Percentiles rank a stretch among this genome's conserved stretches.
phyloP scores from a whole-genome alignment of 2,329 filamentous ascomycete species.

The Aspergillus brasiliensis region DNA sequence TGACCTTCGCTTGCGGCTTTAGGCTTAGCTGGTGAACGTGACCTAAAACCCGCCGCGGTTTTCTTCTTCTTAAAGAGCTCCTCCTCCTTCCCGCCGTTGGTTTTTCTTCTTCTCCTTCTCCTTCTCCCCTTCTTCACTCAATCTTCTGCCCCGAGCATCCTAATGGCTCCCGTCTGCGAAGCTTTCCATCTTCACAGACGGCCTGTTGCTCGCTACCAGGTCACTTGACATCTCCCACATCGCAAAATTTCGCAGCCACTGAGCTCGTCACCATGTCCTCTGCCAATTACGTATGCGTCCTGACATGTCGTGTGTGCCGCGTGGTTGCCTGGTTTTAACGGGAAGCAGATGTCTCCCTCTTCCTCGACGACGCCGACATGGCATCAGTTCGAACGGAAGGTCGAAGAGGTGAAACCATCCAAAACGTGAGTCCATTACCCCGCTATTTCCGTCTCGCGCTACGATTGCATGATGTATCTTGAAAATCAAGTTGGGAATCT shows the following conservation, averaged over 20 bases:
- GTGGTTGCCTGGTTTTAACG: slow-evolving; percentile 40
- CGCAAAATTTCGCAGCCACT: not conserved
- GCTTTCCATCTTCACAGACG: slow-evolving; percentile 37
- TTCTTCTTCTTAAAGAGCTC: slow-evolving; percentile 17
- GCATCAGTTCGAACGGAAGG: slow-evolving; percentile 76
- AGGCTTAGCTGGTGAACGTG: slow-evolving; percentile 15
- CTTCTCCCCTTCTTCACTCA: slow-evolving; percentile 20
- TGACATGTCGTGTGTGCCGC: slow-evolving; percentile 33
- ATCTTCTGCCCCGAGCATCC: slow-evolving; percentile 13
- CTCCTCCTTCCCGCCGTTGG: slow-evolving; percentile 18
- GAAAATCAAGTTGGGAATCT: slow-evolving; percentile 98
- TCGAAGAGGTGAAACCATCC: slow-evolving; percentile 80
- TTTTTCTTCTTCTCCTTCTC: slow-evolving; percentile 24
- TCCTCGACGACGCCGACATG: slow-evolving; percentile 71
- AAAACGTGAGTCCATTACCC: slow-evolving; percentile 72
- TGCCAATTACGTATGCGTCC: slow-evolving; percentile 45
- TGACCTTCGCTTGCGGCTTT: slow-evolving; percentile 35
- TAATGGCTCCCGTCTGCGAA: slow-evolving; percentile 40
- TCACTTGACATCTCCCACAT: slow-evolving; percentile 18
- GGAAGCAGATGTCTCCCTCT: slow-evolving; percentile 65
- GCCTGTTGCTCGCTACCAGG: slow-evolving; percentile 25
- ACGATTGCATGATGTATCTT: slow-evolving; percentile 70
- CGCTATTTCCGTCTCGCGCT: slow-evolving; percentile 24
- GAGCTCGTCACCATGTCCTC: slow-evolving; percentile 37
- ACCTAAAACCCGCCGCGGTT: slow-evolving; percentile 26